A percentile compares a stretch with the other conserved stretches of the same genome.
phyloP scores from a whole-genome alignment of 331 rosid species.

The Acacia pycnantha region DNA sequence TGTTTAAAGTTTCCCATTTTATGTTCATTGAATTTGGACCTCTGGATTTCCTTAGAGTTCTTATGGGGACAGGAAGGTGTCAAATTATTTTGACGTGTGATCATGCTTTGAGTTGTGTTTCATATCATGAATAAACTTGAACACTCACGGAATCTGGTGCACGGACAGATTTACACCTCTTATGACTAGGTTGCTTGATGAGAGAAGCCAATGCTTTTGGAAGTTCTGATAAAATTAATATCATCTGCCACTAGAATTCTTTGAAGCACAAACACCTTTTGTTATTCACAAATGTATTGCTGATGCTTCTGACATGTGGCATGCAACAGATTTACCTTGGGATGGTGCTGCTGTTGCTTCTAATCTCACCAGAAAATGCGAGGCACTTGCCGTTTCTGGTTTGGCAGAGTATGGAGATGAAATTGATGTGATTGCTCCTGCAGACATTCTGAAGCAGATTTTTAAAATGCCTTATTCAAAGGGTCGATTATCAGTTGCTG shows the following conservation, averaged over 20 bases:
- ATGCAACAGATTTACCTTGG: conserved; percentile 73
- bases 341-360: conserved; percentile 72
- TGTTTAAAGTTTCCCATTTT: background rate
- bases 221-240: background rate
- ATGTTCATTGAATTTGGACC: background rate
- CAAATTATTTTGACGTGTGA: background rate
- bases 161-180: background rate
- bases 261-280: background rate
- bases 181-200: background rate
- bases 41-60: background rate
- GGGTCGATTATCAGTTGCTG: conserved; percentile 87
- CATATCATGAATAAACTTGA: background rate
- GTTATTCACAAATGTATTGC: conserved; percentile 2
- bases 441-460: conserved; percentile 91
- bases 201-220: conserved; percentile 1
- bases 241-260: background rate
- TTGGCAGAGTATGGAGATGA: conserved; percentile 93
- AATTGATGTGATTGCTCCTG: conserved; percentile 92
- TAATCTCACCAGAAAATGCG: conserved; percentile 78
- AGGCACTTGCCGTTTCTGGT: conserved; percentile 91
- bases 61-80: background rate
- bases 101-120: background rate
- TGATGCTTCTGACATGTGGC: conserved; percentile 23
- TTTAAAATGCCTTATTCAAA: conserved; percentile 96
- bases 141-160: background rate